phyloP scores from a whole-genome alignment of 129 eudicot species.

The Scalesia atractyloides region DNA sequence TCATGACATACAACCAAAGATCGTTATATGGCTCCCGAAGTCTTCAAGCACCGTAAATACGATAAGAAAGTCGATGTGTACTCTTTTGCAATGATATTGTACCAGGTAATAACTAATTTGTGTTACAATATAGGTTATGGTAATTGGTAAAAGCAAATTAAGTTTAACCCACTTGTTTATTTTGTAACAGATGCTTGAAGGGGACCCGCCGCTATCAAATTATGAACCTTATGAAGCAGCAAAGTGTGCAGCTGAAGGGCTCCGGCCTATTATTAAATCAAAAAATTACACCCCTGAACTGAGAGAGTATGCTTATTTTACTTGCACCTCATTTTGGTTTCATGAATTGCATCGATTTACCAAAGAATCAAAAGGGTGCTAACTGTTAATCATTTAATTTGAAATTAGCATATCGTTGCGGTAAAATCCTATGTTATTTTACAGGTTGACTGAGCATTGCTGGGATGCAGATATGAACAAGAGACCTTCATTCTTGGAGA shows the following conservation, averaged over 20 bases:
- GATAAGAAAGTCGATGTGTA: slow-evolving; percentile 95
- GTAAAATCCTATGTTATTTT: slow-evolving; percentile 14
- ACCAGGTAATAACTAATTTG: slow-evolving; percentile 71
- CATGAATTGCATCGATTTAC: slow-evolving; percentile 8
- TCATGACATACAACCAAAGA: slow-evolving; percentile 45
- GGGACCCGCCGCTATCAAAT: slow-evolving; percentile 81
- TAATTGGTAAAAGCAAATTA: neutral
- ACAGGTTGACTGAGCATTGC: slow-evolving; percentile 67
- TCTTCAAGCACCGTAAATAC: slow-evolving; percentile 92
- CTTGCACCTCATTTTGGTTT: slow-evolving; percentile 11
- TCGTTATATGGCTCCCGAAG: slow-evolving; percentile 99
- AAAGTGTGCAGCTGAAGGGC: slow-evolving; percentile 82
- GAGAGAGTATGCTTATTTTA: slow-evolving; percentile 64
- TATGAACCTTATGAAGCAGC: slow-evolving; percentile 97
- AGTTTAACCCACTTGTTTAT: neutral
- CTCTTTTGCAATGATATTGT: slow-evolving; percentile 97
- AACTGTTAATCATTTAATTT: neutral
- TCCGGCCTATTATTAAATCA: slow-evolving; percentile 71
- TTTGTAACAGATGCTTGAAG: slow-evolving; percentile 92
- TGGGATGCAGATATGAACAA: slow-evolving; percentile 87
- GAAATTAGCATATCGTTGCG: neutral
- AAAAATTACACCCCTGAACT: slow-evolving; percentile 62
- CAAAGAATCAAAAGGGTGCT: neutral
- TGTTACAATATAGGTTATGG: neutral
- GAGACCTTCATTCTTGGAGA: slow-evolving; percentile 89